Conservation (phyloP, 805 yeast species). For the Debaryomyces castellii region DNA sequence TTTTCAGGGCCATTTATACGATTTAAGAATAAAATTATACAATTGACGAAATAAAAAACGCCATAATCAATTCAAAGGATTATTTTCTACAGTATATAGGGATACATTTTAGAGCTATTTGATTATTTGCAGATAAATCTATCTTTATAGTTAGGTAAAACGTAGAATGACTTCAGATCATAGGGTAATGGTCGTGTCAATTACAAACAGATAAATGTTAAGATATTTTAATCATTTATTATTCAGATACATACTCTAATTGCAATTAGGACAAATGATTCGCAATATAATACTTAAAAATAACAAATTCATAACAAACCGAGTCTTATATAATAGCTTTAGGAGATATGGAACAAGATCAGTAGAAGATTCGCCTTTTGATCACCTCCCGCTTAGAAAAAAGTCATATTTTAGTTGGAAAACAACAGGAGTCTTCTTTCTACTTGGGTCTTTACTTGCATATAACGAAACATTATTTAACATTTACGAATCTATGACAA, state of each 20-base stretch:
- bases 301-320: background rate
- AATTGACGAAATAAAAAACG: too few species aligned
- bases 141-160: too few species aligned
- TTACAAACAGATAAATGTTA: background rate
- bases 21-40: too few species aligned
- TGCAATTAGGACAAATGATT: background rate
- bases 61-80: too few species aligned
- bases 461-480: slow-evolving; percentile 28
- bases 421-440: slow-evolving; percentile 16
- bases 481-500: slow-evolving; percentile 22
- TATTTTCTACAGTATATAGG: too few species aligned
- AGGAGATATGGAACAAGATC: slow-evolving; percentile 25
- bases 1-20: too few species aligned
- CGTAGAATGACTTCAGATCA: too few species aligned
- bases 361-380: slow-evolving; percentile 32
- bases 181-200: background rate
- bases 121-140: too few species aligned
- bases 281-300: background rate
- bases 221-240: too few species aligned
- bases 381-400: slow-evolving; percentile 20
- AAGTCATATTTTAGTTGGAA: slow-evolving; percentile 33
- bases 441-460: slow-evolving; percentile 22
- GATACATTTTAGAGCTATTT: too few species aligned
- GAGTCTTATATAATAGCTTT: background rate
- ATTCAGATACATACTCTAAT: too few species aligned